A percentile compares a stretch with the other conserved stretches of the same genome.
Evolutionary conservation across 331 rosid genomes (phyloP).

Genomic region (Quercus phellos): DNA sequence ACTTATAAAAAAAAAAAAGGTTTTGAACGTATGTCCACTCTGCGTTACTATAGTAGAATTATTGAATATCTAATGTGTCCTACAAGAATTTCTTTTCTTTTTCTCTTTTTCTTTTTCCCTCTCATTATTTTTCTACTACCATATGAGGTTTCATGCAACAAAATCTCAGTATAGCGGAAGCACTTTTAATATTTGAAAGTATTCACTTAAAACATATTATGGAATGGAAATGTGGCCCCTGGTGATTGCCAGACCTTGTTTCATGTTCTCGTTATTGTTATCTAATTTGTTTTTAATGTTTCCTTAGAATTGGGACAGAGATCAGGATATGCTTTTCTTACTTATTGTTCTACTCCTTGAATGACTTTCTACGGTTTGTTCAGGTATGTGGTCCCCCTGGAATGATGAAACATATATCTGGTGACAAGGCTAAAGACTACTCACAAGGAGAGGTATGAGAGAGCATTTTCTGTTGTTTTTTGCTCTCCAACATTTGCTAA

Average conservation of each 20-base stretch:
- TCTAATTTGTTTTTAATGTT: conserved; percentile 4
- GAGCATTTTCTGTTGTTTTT: background rate
- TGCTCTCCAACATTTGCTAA: background rate
- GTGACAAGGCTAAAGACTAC: conserved; percentile 80
- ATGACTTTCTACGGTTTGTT: conserved; percentile 12
- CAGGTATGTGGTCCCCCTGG: conserved; percentile 99
- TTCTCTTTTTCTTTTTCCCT: too few relatives aligned
- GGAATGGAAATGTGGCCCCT: background rate
- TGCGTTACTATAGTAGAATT: background rate
- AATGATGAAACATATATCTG: conserved; percentile 81
- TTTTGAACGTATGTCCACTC: background rate
- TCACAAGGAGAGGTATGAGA: conserved; percentile 92
- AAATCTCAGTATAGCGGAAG: background rate
- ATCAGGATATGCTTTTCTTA: background rate
- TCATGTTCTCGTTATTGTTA: conserved; percentile 1
- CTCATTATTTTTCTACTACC: too few relatives aligned
- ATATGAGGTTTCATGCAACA: background rate
- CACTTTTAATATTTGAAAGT: background rate
- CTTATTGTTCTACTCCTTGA: background rate
- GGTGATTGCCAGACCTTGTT: background rate
- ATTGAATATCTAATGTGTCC: background rate
- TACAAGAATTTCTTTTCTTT: background rate
- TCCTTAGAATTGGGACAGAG: background rate
- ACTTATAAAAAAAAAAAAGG: too few relatives aligned
- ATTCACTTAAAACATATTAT: background rate